These are phyloP conservation scores for Aethionema arabicum DNA, from an alignment of 345 rosid species.

Conservation along the genomic window DNA sequence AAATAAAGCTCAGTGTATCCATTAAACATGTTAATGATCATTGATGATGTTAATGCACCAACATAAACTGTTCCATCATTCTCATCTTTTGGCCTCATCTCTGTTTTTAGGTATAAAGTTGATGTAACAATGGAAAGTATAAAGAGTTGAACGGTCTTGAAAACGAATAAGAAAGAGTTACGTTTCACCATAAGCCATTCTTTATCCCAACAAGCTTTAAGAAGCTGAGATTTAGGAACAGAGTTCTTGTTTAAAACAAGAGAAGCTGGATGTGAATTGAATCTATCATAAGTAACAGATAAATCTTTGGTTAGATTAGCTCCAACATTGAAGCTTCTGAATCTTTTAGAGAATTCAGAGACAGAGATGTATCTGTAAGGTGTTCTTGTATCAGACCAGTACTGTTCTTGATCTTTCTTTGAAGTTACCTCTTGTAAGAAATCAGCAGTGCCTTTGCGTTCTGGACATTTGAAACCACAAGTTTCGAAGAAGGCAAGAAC, in stretches of 20 bases:
- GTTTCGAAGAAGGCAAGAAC: constrained; percentile 62
- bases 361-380: constrained; percentile 71
- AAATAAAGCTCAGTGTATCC: constrained; percentile 79
- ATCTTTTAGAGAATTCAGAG: constrained; percentile 51
- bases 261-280: constrained; percentile 64
- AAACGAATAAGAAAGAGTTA: constrained; percentile 63
- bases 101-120: constrained; percentile 60
- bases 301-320: constrained; percentile 52
- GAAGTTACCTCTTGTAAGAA: constrained; percentile 96
- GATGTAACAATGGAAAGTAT: constrained; percentile 53
- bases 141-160: constrained; percentile 68
- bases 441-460: constrained; percentile 85
- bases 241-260: constrained; percentile 55
- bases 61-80: constrained; percentile 48
- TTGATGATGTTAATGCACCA: constrained; percentile 51
- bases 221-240: constrained; percentile 58
- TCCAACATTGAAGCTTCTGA: constrained; percentile 72
- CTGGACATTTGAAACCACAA: constrained; percentile 78
- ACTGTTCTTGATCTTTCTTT: constrained; percentile 88
- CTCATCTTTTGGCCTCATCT: constrained; percentile 54
- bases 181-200: constrained; percentile 72
- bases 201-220: constrained; percentile 72
- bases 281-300: constrained; percentile 59
- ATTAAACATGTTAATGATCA: constrained; percentile 81
- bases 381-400: constrained; percentile 59